Conservation (phyloP, 2,329 filamentous ascomycete genomes). For the Hawksworthiomyces lignivorus region DNA sequence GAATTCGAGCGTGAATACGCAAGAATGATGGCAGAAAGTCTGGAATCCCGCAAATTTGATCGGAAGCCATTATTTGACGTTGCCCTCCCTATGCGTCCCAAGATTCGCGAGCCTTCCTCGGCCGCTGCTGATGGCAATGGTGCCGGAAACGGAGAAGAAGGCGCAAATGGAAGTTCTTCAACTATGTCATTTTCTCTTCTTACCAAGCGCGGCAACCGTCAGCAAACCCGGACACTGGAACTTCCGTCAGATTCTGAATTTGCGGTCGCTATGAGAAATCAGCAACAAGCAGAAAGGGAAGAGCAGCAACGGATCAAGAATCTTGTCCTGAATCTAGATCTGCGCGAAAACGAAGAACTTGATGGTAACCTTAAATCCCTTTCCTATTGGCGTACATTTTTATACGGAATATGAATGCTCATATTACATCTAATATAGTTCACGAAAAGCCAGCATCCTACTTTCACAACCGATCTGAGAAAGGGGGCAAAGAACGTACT, state of each 20-base stretch:
- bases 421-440: too few species aligned
- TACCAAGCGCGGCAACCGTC: constrained; percentile 91
- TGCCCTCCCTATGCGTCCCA: constrained; percentile 81
- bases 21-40: constrained; percentile 95
- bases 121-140: neutral
- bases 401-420: too few species aligned
- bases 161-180: constrained; percentile 22
- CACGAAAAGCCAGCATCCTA: constrained; percentile 42
- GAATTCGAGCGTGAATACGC: constrained; percentile 98
- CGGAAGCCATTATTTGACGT: constrained; percentile 92
- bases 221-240: constrained; percentile 91
- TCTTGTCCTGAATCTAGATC: constrained; percentile 90
- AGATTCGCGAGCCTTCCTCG: constrained; percentile 50
- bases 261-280: constrained; percentile 89
- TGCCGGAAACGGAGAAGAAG: constrained; percentile 1
- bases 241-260: constrained; percentile 87
- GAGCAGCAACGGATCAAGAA: constrained; percentile 99
- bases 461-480: constrained; percentile 50
- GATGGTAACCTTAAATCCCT: constrained; percentile 62
- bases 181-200: constrained; percentile 97
- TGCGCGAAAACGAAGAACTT: constrained; percentile 71
- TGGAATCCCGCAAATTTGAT: constrained; percentile 93
- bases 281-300: constrained; percentile 89
- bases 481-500: constrained; percentile 54
- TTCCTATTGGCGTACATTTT: neutral